phyloP scores from a whole-genome alignment of 805 yeast genomes.

The Starmerella stigmatis region DNA sequence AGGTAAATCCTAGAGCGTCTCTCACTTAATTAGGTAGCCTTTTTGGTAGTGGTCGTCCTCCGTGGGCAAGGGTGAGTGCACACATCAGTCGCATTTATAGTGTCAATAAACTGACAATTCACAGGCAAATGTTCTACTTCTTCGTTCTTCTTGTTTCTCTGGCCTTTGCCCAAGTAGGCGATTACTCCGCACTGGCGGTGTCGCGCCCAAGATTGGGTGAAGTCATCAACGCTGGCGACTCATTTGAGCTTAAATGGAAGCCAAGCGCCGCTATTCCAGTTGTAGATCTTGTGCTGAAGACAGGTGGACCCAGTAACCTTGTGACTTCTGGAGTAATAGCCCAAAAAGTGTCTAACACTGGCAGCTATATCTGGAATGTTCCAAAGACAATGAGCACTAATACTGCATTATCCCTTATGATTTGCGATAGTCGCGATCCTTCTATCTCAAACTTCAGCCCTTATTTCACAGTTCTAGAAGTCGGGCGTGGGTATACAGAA shows the following conservation, averaged over 20 bases:
- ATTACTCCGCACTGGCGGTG: constrained; percentile 17
- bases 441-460: constrained; percentile 22
- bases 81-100: background rate
- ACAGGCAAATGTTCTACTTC: background rate
- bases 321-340: constrained; percentile 25
- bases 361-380: constrained; percentile 27
- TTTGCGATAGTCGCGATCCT: constrained; percentile 21
- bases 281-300: constrained; percentile 26
- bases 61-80: constrained; percentile 3
- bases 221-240: constrained; percentile 23
- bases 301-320: constrained; percentile 24
- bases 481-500: background rate
- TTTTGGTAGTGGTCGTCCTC: background rate
- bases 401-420: constrained; percentile 26
- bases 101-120: background rate
- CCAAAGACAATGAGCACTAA: constrained; percentile 19
- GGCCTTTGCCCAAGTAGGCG: background rate
- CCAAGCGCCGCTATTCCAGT: constrained; percentile 20
- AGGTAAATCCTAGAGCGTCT: too few species aligned
- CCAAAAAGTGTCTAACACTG: constrained; percentile 24
- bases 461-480: constrained; percentile 13
- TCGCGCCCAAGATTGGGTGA: constrained; percentile 25
- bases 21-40: constrained; percentile 2
- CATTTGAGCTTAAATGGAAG: constrained; percentile 25
- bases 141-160: background rate